Evolutionary conservation across 148 eudicot genomes (phyloP), one percentile per base, ranked within the genome.

Genomic region (Linanthus parryae): DNA sequence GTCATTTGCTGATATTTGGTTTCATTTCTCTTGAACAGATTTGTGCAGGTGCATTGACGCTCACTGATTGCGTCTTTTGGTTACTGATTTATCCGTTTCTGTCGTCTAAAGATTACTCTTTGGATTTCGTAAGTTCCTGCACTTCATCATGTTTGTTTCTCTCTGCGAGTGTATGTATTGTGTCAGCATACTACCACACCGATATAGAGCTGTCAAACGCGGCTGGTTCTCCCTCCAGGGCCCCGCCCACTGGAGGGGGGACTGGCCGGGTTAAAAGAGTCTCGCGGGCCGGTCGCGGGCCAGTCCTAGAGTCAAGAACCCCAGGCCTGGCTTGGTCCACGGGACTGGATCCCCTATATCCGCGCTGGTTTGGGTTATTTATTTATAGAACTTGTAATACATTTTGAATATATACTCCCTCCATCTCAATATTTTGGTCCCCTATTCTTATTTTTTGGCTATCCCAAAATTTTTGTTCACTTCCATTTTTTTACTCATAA

Each of bases 61-160:
- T 92, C 31, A 84, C 94, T 36, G 99, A 92, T 76, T 52, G 65
- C 31, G 88, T 84, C 49, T 92, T 71, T 60, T 92, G 99, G 99
- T 66, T 77, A 46, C 17, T 87, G 25, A 58, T 92, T 52, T 79
- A 75, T 62, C 96, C 99, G 35, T 77, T 79, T 64, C 65, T 81
- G 38, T 49, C 73, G 24, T 36, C 58, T 24, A 48, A 31, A 37
- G 57, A 59, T 54, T 72, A 48, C 64, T 62, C 25, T 52, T 71
- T 84, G 58, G 23, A 25, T 45, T 77, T 75, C 61, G 99, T 92
- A 81, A 79, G 96, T 72, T 14, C 7, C 2, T 24, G 20, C 31
- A 43, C 18, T 53, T 43, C 7, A 25, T 18, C 48, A 44, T 7
- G 2, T 14, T 27, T 44, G 20, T 22, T 19, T 22, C 28, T 19